Base-by-base conservation (phyloP, 192 early-diverging fungal genomes). In the Entophlyctis luteolus region DNA sequence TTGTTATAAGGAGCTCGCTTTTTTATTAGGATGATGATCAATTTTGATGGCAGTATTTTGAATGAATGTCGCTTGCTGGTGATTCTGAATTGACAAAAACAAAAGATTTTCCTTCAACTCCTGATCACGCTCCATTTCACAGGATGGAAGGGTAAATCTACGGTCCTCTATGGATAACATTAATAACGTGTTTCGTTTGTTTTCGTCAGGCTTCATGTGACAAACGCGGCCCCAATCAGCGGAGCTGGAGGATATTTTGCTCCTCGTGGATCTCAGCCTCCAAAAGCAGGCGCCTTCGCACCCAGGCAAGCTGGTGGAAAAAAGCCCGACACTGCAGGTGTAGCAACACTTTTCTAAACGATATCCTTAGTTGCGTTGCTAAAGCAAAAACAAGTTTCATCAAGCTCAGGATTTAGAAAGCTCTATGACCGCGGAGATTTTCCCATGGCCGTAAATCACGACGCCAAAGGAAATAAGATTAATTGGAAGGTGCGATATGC, bases 401-500 rank as follows among this genome's bases (percentile, higher is more conserved):
- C 46, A n/a, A 49, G 33, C 20, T 58, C 55, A 73, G 82, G 78
- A 50, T 86, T 86, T 59, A 65, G 84, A 14, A 84, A 82, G 71
- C 67, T 86, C 2, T 85, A 86, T 55, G 82, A 86, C 57, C 72
- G 84, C 10, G 82, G 82, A 28, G 84, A 86, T 53, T 86, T 86
- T 55, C 84, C 84, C 1, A 86, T 86, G 53, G 75, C 82, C 14
- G 82, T 86, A 14, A 82, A 82, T 62, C 84, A 86, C 62, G 80
- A 82, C 59, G 73, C 82, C n/a, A 86, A 85, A 48, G 84, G 84
- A 52, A 86, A 86, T 69, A 84, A 84, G 59, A 84, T 86, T 50
- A 86, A 84, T 70, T 86, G 84, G 84, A 86, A 86, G 70, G 79
- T 81, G 33, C 59, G 18, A 14, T 18, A 69, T 12, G 31, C 59